Evolutionary conservation across 1,284 basidiomycete species (phyloP).

Genomic region (Xerocomus nothofagi): DNA sequence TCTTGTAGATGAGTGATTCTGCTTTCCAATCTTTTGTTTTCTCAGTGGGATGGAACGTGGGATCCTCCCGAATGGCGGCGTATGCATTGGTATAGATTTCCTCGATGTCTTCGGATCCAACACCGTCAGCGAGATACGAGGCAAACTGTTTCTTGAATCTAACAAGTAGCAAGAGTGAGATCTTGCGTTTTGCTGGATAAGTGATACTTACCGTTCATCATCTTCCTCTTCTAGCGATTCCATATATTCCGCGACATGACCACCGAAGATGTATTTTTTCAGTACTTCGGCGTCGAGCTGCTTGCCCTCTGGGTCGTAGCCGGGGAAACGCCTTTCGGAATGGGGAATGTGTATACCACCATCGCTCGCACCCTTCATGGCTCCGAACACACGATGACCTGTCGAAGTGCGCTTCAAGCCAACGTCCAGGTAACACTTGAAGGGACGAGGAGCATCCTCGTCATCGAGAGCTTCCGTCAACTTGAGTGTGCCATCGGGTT

Average conservation of each 20-base stretch:
- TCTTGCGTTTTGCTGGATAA: neutral
- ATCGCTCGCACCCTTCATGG: conserved; percentile 98
- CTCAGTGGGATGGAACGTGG: conserved; percentile 87
- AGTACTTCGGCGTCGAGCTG: conserved; percentile 92
- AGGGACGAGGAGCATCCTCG: conserved; percentile 95
- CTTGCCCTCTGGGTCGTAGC: conserved; percentile 95
- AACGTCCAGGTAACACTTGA: conserved; percentile 99
- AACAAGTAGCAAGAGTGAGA: conserved; percentile 9
- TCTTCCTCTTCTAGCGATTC: conserved; percentile 99
- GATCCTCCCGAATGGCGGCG: conserved; percentile 95
- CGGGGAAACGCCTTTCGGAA: conserved; percentile 98
- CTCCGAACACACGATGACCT: conserved; percentile 97
- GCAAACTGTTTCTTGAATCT: conserved; percentile 99
- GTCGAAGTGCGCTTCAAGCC: conserved; percentile 98
- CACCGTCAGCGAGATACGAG: conserved; percentile 91
- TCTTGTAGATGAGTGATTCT: conserved; percentile 78
- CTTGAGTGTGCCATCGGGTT: conserved; percentile 87
- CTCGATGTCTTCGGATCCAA: conserved; percentile 97
- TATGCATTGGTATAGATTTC: conserved; percentile 93
- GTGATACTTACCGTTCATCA: conserved; percentile 76
- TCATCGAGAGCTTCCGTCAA: conserved; percentile 85
- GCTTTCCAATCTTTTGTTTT: conserved; percentile 94
- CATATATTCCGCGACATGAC: conserved; percentile 99
- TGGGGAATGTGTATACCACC: conserved; percentile 99
- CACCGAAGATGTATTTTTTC: conserved; percentile 98